Conservation (phyloP, 805 yeast species). For the Schwanniomyces vanrijiae region DNA sequence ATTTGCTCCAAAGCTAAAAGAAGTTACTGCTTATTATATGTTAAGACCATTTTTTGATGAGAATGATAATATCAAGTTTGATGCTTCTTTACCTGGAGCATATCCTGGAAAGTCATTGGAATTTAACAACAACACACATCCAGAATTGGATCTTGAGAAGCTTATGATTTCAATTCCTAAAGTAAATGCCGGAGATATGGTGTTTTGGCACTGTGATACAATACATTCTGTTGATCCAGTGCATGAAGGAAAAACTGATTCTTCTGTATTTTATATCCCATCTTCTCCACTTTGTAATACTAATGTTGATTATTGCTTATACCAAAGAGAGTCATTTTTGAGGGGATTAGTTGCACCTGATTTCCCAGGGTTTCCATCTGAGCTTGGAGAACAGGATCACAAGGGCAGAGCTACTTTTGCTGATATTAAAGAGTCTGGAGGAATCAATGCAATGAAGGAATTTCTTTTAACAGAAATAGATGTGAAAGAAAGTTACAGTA, state of each 20-base stretch:
- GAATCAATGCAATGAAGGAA: conserved; percentile 15
- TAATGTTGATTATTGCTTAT: conserved; percentile 15
- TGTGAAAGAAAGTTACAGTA: conserved; percentile 5
- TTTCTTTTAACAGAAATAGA: conserved; percentile 16
- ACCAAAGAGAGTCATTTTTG: conserved; percentile 20
- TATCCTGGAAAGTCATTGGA: conserved; percentile 37
- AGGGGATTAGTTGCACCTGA: conserved; percentile 22
- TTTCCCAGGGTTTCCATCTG: conserved; percentile 24
- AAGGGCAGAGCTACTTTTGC: conserved; percentile 15
- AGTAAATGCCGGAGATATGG: conserved; percentile 43
- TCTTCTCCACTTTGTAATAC: conserved; percentile 29
- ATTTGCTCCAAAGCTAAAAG: conserved; percentile 35
- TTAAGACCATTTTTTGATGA: conserved; percentile 40
- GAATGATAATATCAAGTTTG: conserved; percentile 28
- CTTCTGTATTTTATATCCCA: conserved; percentile 40
- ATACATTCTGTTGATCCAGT: conserved; percentile 41
- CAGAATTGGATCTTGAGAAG: conserved; percentile 31
- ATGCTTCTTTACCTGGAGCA: conserved; percentile 39
- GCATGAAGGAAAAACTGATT: conserved; percentile 31
- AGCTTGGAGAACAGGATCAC: conserved; percentile 19
- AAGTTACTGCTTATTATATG: conserved; percentile 37
- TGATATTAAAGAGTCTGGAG: conserved; percentile 18
- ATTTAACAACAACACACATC: conserved; percentile 24
- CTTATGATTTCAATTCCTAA: conserved; percentile 35
- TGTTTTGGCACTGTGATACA: conserved; percentile 45